Base-by-base conservation (phyloP, 768 basidiomycete species). In the Leucosporidium yakuticum region DNA sequence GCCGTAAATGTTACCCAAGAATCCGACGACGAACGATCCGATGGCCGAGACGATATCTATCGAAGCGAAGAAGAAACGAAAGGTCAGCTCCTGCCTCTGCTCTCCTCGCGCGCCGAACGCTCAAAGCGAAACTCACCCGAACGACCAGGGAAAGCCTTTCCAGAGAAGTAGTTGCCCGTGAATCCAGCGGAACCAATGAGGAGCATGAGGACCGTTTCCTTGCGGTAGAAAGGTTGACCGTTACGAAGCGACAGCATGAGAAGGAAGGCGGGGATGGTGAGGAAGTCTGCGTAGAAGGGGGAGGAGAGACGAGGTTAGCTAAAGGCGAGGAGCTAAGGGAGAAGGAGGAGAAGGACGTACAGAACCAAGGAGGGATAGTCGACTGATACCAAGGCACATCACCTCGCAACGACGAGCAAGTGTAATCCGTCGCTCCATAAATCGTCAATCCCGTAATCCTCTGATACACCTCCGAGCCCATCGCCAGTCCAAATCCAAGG, bases 1-100 rank as follows among this genome's bases (percentile, higher is more conserved):
- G 62, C 86, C 87, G 69, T 88, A 91, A 7, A 91, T 51, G 76
- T 91, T 91, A 36, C 90, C 84, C 58, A 90, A 81, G 63, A 91
- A 80, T 9, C 90, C 90, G 51, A 92, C 89, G 1, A 87, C 85
- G 74, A 93, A 89, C 2, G 88, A 87, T 20, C 88, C 90, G 65
- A 89, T 83, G 2, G 89, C 88, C 9, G 89, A 87, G 34, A 84
- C 86, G 76, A 92, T 87, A 76, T 93, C 89, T 44, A 15, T 44
- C 2, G 39, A 44, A 15, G 39, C 2, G 39, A 64, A 82, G 83
- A 77, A 3, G 14, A 15, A 15, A 15, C 89, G 87, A 68, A 84
- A 83, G 44, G 80, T 80, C 76, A 90, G 89, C 75, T 82, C n/a
- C n/a, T n/a, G n/a, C n/a, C n/a, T n/a, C n/a, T n/a, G n/a, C n/a